Conservation (phyloP, 805 yeast genomes). For the Komagataella mondaviorum region DNA sequence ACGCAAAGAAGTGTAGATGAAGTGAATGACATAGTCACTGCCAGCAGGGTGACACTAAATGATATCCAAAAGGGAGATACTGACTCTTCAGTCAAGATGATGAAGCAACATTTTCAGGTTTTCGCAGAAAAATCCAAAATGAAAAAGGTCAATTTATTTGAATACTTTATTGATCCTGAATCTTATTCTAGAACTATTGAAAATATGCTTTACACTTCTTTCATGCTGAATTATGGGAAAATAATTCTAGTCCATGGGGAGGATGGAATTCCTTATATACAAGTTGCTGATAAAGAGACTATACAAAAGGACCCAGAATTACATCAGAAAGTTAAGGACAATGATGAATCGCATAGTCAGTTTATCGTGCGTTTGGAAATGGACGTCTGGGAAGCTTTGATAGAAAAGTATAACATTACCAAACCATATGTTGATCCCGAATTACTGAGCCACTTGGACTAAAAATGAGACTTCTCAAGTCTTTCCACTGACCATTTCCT, state of each 20-base stretch:
- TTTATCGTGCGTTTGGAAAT: slow-evolving; percentile 62
- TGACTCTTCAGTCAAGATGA: slow-evolving; percentile 50
- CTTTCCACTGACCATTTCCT: slow-evolving; percentile 76
- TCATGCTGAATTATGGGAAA: slow-evolving; percentile 62
- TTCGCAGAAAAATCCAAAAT: slow-evolving; percentile 20
- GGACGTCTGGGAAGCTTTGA: slow-evolving; percentile 47
- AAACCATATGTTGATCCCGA: slow-evolving; percentile 21
- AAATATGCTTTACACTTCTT: slow-evolving; percentile 72
- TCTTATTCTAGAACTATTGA: slow-evolving; percentile 75
- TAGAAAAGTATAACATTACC: slow-evolving; percentile 40
- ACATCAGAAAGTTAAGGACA: slow-evolving; percentile 5
- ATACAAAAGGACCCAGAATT: slow-evolving; percentile 8
- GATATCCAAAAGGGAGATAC: slow-evolving; percentile 44
- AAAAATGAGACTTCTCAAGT: not conserved
- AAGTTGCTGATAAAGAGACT: slow-evolving; percentile 11
- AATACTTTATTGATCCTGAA: slow-evolving; percentile 59
- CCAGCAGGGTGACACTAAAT: slow-evolving; percentile 36
- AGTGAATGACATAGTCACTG: slow-evolving; percentile 30
- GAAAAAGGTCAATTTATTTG: slow-evolving; percentile 39
- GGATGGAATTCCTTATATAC: slow-evolving; percentile 21
- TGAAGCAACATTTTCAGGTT: slow-evolving; percentile 28
- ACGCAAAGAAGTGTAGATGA: slow-evolving; percentile 29
- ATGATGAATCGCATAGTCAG: slow-evolving; percentile 31
- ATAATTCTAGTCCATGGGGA: slow-evolving; percentile 39
- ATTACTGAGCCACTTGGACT: not conserved